Conservation (phyloP, 2,329 filamentous ascomycete species). For the Capronia americana region DNA sequence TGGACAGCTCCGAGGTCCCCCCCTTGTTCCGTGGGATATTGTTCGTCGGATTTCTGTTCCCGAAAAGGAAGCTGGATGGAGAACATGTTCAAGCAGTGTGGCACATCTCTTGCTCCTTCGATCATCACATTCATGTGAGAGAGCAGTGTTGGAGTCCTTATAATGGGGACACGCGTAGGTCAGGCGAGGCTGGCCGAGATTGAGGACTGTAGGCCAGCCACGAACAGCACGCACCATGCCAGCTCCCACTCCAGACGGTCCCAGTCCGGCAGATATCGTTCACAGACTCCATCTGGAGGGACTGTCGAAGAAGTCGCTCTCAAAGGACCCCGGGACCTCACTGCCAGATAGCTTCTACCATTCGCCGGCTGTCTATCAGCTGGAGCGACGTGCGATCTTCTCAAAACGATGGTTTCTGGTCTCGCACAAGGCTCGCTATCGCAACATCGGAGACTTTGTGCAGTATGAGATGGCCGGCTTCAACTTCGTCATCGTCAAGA, state of each 20-base stretch:
- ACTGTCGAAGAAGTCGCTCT: slow-evolving; percentile 25
- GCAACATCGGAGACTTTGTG: slow-evolving; percentile 53
- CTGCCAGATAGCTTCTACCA: slow-evolving; percentile 61
- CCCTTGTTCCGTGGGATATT: slow-evolving; percentile 19
- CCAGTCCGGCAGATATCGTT: slow-evolving; percentile 14
- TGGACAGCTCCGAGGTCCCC: not conserved
- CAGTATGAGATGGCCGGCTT: slow-evolving; percentile 52
- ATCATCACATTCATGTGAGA: not conserved
- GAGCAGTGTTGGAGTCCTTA: not conserved
- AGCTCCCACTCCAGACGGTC: slow-evolving; percentile 4
- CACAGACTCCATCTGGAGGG: slow-evolving; percentile 27
- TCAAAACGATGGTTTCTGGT: slow-evolving; percentile 56
- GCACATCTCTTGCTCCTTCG: not conserved
- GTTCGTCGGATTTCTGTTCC: slow-evolving; percentile 13
- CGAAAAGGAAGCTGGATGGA: slow-evolving; percentile 25
- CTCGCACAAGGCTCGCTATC: slow-evolving; percentile 53
- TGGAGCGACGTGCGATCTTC: slow-evolving; percentile 58
- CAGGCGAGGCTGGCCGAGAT: too few relatives aligned
- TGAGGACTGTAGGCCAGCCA: not conserved
- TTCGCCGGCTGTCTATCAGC: slow-evolving; percentile 55
- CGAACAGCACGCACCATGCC: slow-evolving; percentile 17
- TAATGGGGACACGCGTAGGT: not conserved
- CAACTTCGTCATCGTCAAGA: slow-evolving; percentile 60
- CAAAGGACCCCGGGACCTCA: slow-evolving; percentile 24
- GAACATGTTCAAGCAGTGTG: slow-evolving; percentile 6